Evolutionary conservation across 768 basidiomycete genomes (phyloP), one percentile per base, ranked within the genome.

Genomic region (Tylopilus sp.): DNA sequence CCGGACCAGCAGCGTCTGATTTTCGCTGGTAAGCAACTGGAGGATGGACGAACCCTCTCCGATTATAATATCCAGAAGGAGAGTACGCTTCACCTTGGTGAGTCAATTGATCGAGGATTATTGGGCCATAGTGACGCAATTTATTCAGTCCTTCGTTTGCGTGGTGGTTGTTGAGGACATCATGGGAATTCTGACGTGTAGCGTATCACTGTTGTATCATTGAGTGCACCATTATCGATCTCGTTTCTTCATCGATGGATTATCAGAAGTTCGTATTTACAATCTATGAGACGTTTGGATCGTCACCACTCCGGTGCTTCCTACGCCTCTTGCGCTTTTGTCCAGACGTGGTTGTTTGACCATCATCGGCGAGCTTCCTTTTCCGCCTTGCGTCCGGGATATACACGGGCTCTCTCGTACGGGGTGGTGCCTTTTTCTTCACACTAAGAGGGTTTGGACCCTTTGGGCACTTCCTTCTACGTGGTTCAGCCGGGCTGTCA

Each of bases 371-470:
- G 3, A 13, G 25, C 31, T 55, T 56, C 17, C 70, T 63, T 38
- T 69, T 71, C 48, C 58, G 49, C n/a, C 59, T 50, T 11, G 29
- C 9, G 5, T 22, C 14, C 0, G 41, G 6, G 28, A 34, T 3
- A 34, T 19, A 29, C n/a, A n/a, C n/a, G n/a, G n/a, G n/a, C n/a
- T n/a, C n/a, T n/a, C n/a, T n/a, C n/a, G n/a, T n/a, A n/a, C n/a
- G n/a, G n/a, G 45, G 34, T 48, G 59, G 44, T 62, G 82, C 83
- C 70, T 91, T 95, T 77, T 93, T 97, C 78, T 92, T 94, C 41
- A 95, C 74, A 54, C 92, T 94, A 4, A 98, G 78, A 9, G 96
- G 92, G 72, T 98, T 98, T 2, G 95, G 93, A 0, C 82, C 91
- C 65, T 92, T 95, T 0, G 87, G 86, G 0, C 83, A 85, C 62